phyloP scores from a whole-genome alignment of 257 asterid genomes.

The Rauvolfia tetraphylla region DNA sequence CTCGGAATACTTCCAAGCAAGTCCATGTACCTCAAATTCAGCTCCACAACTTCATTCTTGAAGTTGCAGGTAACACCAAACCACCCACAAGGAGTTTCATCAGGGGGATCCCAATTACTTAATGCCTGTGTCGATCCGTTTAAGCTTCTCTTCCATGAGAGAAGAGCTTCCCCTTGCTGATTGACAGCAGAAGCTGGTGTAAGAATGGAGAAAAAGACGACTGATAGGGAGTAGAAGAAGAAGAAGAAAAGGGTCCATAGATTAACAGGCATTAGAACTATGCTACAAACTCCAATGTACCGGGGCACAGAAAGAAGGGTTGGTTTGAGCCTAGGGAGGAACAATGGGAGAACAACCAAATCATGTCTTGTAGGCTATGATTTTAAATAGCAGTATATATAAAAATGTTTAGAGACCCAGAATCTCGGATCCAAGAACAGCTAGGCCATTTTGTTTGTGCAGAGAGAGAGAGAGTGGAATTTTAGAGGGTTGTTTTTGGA shows the following conservation, averaged over 20 bases:
- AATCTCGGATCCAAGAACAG: constrained; percentile 57
- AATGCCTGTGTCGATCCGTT: constrained; percentile 48
- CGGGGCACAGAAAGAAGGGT: constrained; percentile 22
- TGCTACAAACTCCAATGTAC: constrained; percentile 46
- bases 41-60: constrained; percentile 42
- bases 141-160: constrained; percentile 51
- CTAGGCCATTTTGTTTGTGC: constrained; percentile 36
- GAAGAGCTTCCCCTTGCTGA: constrained; percentile 55
- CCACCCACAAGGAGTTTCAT: constrained; percentile 47
- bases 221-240: background rate
- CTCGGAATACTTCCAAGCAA: constrained; percentile 48
- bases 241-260: constrained; percentile 26
- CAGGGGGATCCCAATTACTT: constrained; percentile 51
- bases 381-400: constrained; percentile 6
- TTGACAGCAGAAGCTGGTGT: constrained; percentile 31
- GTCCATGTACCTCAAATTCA: constrained; percentile 52
- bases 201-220: background rate
- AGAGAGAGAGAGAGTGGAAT: constrained; percentile 27
- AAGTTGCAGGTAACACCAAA: constrained; percentile 50
- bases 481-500: constrained; percentile 33
- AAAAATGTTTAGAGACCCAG: constrained; percentile 28
- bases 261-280: constrained; percentile 30
- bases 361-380: constrained; percentile 36
- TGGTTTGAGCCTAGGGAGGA: constrained; percentile 53
- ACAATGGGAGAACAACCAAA: constrained; percentile 25